phyloP scores from a whole-genome alignment of 163 green algal species.

The Scenedesmus sp. region DNA sequence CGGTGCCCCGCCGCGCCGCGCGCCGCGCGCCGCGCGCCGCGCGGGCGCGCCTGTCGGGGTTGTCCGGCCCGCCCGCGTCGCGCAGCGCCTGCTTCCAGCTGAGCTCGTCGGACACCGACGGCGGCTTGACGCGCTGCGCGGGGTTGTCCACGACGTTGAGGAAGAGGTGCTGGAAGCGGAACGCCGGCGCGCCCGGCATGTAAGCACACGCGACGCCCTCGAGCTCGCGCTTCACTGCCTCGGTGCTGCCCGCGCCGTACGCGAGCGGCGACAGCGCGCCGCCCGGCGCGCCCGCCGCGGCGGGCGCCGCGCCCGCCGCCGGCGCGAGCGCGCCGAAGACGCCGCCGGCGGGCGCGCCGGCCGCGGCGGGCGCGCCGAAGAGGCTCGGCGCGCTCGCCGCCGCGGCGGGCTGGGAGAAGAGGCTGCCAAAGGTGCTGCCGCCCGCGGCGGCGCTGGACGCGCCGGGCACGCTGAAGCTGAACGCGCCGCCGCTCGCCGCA shows the following conservation, averaged over 20 bases:
- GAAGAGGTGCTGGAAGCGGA: constrained; percentile 72
- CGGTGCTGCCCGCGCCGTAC: neutral
- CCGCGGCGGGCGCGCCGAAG: constrained; percentile 1
- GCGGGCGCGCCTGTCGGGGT: constrained; percentile 61
- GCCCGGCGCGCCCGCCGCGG: constrained; percentile 28
- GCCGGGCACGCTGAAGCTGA: constrained; percentile 24
- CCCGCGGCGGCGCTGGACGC: constrained; percentile 38
- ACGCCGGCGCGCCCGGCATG: constrained; percentile 49
- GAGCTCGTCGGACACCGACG: constrained; percentile 72
- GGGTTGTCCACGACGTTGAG: constrained; percentile 81
- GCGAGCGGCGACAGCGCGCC: neutral
- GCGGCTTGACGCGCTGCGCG: constrained; percentile 62
- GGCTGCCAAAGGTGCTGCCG: neutral
- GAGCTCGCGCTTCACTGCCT: constrained; percentile 38
- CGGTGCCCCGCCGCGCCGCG: neutral
- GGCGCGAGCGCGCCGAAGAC: constrained; percentile 42
- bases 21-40: neutral
- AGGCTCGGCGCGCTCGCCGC: constrained; percentile 11
- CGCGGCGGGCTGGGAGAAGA: neutral
- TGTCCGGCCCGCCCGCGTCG: constrained; percentile 60
- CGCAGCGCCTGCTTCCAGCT: constrained; percentile 77
- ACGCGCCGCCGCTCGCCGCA: constrained; percentile 5
- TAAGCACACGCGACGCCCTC: constrained; percentile 53
- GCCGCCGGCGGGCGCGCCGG: neutral
- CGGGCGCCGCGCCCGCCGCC: neutral